Percentiles rank a stretch among this genome's conserved stretches.
phyloP scores from a whole-genome alignment of 495 filamentous ascomycete species.

The Aspergillus biplanus region DNA sequence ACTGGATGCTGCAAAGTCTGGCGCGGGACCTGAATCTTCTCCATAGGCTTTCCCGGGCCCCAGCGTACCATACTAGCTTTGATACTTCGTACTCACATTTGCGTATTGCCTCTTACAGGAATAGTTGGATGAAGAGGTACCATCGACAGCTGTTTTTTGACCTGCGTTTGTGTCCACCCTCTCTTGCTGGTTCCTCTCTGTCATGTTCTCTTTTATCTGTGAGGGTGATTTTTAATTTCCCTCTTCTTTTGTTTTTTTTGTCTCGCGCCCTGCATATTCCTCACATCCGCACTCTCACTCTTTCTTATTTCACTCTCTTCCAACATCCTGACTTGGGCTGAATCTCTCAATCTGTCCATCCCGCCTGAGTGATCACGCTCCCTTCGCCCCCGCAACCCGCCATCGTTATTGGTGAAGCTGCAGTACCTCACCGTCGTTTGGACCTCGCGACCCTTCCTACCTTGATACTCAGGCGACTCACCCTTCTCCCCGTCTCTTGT shows the following conservation, averaged over 20 bases:
- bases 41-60: background rate
- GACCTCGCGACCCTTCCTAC: background rate
- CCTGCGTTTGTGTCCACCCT: no score
- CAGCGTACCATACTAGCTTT: no score
- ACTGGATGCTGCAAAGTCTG: background rate
- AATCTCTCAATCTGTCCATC: background rate
- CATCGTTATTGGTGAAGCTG: background rate
- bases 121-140: no score
- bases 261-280: background rate
- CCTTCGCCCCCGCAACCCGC: slow-evolving; percentile 1
- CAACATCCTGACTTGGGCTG: background rate
- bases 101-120: no score
- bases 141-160: no score
- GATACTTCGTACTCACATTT: no score
- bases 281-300: background rate
- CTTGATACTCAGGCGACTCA: background rate
- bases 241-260: no score
- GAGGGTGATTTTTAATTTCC: no score
- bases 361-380: background rate
- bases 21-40: background rate
- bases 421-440: slow-evolving; percentile 1
- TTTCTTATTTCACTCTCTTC: background rate
- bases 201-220: no score
- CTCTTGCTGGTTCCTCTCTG: no score
- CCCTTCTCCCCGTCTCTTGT: slow-evolving; percentile 7